A percentile compares a stretch with the other conserved stretches of the same genome.
These are phyloP conservation scores for Pythium sp. DNA, from an alignment of 352 stramenopile genomes.

Conservation along the genomic window DNA sequence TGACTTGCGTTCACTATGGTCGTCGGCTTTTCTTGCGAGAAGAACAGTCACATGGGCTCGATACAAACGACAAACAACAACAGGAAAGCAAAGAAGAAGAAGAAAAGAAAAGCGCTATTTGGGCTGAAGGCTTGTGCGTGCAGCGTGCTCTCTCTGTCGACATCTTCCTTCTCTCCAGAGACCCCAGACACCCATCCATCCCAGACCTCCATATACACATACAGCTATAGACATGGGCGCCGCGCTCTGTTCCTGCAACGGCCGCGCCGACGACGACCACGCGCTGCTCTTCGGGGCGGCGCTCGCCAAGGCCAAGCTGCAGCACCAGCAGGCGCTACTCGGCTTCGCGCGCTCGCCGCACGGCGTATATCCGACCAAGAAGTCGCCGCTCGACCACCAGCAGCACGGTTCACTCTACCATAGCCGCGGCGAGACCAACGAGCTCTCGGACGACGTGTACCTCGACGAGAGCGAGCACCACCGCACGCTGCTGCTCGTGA, in stretches of 20 bases:
- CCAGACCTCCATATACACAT: not conserved
- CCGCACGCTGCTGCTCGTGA: constrained; percentile 18
- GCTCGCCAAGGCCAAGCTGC: constrained; percentile 30
- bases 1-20: constrained; percentile 6
- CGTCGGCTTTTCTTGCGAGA: constrained; percentile 3
- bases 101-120: constrained; percentile 2
- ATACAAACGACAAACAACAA: not conserved
- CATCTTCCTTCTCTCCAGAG: not conserved
- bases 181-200: not conserved
- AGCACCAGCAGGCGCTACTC: constrained; percentile 32
- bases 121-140: not conserved
- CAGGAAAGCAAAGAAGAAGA: constrained; percentile 4
- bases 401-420: constrained; percentile 37
- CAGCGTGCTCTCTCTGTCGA: not conserved
- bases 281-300: constrained; percentile 16
- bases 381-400: constrained; percentile 14
- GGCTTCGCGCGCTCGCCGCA: constrained; percentile 15
- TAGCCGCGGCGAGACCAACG: constrained; percentile 55
- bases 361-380: constrained; percentile 6
- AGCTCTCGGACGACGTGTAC: constrained; percentile 45
- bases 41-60: not conserved
- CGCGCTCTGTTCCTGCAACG: constrained; percentile 49
- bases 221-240: constrained; percentile 33
- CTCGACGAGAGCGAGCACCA: constrained; percentile 20
- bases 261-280: constrained; percentile 35